Percentiles rank a stretch among this genome's conserved stretches.
Evolutionary conservation across 2,329 filamentous ascomycete species (phyloP).

Genomic region (Fusarium dimerum): DNA sequence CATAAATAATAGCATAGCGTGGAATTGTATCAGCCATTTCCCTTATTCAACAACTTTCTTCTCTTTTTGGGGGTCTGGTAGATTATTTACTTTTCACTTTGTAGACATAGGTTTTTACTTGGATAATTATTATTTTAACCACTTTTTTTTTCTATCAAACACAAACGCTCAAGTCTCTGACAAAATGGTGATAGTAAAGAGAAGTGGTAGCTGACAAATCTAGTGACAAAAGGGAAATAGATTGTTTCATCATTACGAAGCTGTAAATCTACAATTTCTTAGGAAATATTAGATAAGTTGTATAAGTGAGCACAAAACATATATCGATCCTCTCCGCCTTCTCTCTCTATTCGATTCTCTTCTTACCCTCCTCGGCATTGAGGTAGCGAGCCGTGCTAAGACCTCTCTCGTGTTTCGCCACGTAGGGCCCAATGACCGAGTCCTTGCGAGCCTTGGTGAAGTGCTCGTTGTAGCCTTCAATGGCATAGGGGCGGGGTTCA

Average conservation of each 20-base stretch:
- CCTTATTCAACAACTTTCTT: not conserved
- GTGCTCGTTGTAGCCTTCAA: conserved; percentile 86
- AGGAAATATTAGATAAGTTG: conserved; percentile 11
- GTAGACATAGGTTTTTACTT: no score
- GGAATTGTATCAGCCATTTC: not conserved
- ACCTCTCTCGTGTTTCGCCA: conserved; percentile 73
- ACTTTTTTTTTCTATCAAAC: no score
- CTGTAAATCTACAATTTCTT: not conserved
- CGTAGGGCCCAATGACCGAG: conserved; percentile 73
- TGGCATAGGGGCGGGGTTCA: conserved; percentile 82
- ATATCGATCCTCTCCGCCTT: conserved; percentile 3
- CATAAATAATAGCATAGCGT: conserved; percentile 8
- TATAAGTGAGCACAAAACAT: conserved; percentile 9
- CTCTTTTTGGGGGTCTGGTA: no score
- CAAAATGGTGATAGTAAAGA: no score
- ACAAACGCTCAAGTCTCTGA: no score
- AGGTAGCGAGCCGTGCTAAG: conserved; percentile 80
- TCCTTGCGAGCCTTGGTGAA: conserved; percentile 81
- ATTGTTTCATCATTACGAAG: not conserved
- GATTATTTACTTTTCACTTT: no score
- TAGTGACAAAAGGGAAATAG: not conserved
- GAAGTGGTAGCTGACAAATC: no score
- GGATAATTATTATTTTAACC: no score
- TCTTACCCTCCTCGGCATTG: conserved; percentile 95
- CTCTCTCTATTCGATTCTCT: conserved; percentile 77